phyloP scores from a whole-genome alignment of 345 rosid genomes.

The Euclidium syriacum region DNA sequence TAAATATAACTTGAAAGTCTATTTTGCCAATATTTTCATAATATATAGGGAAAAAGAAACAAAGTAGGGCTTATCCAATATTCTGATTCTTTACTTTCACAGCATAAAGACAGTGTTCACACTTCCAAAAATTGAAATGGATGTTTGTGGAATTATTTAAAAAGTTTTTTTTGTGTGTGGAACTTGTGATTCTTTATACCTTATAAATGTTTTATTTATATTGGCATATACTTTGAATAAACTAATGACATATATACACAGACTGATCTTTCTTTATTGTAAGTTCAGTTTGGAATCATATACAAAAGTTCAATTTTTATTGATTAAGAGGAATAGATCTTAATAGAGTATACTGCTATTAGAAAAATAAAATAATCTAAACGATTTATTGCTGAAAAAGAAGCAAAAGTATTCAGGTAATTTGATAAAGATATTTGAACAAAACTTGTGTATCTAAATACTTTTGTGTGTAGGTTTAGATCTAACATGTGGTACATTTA shows the following conservation, averaged over 20 bases:
- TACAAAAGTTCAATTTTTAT: not conserved
- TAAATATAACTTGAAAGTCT: not conserved
- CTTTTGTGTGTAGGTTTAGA: too few relatives aligned
- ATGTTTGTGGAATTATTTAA: not conserved
- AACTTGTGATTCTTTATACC: constrained; percentile 1
- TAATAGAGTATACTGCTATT: not conserved
- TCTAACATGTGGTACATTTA: too few relatives aligned
- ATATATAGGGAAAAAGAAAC: not conserved
- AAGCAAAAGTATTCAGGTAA: too few relatives aligned
- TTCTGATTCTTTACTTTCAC: constrained; percentile 23
- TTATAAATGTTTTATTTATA: not conserved
- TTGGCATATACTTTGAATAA: not conserved
- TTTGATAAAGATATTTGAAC: too few relatives aligned
- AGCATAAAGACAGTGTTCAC: constrained; percentile 24
- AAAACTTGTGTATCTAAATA: too few relatives aligned
- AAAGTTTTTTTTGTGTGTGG: not conserved
- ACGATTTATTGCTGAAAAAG: too few relatives aligned
- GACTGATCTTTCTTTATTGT: not conserved
- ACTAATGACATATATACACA: not conserved
- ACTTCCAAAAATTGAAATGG: not conserved
- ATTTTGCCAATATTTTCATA: not conserved
- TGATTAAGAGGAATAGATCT: not conserved
- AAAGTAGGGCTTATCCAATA: constrained; percentile 20
- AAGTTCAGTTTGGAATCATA: not conserved
- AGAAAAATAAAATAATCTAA: too few relatives aligned